Conservation (phyloP, 2,329 filamentous ascomycete genomes). For the Colletotrichum camelliae region DNA sequence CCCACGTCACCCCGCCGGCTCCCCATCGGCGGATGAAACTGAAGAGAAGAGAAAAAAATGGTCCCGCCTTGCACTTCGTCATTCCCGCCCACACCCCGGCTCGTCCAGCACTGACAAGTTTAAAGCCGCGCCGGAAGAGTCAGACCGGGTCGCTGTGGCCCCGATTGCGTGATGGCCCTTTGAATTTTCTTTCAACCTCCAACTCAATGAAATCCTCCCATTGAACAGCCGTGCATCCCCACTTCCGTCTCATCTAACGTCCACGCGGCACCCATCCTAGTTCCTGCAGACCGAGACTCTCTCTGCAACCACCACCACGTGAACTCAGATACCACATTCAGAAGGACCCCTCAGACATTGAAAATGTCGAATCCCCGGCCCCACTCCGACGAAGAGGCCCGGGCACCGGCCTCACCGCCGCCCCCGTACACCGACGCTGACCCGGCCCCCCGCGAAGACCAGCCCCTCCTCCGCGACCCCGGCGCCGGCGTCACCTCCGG, state of each 20-base stretch:
- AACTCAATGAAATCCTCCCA: background rate
- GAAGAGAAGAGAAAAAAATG: background rate
- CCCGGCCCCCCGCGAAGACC: conserved; percentile 20
- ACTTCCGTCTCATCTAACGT: background rate
- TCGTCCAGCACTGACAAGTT: background rate
- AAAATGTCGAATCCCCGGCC: background rate
- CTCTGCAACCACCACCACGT: background rate
- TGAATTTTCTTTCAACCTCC: background rate
- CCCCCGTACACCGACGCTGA: background rate
- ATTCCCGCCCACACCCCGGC: background rate
- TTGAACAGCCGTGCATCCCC: background rate
- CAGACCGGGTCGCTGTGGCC: background rate
- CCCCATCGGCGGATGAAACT: background rate
- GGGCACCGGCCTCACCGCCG: background rate
- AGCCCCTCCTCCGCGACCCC: conserved; percentile 27
- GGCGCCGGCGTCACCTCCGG: background rate
- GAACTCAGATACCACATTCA: background rate
- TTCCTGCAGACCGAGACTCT: background rate
- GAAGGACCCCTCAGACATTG: background rate
- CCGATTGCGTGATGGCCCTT: background rate
- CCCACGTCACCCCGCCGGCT: background rate
- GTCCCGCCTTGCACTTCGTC: background rate
- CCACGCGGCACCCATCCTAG: background rate
- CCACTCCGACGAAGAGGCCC: conserved; percentile 8
- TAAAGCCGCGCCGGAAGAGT: background rate